Conservation (phyloP, 2,329 filamentous ascomycete genomes). For the Ustulina deusta region DNA sequence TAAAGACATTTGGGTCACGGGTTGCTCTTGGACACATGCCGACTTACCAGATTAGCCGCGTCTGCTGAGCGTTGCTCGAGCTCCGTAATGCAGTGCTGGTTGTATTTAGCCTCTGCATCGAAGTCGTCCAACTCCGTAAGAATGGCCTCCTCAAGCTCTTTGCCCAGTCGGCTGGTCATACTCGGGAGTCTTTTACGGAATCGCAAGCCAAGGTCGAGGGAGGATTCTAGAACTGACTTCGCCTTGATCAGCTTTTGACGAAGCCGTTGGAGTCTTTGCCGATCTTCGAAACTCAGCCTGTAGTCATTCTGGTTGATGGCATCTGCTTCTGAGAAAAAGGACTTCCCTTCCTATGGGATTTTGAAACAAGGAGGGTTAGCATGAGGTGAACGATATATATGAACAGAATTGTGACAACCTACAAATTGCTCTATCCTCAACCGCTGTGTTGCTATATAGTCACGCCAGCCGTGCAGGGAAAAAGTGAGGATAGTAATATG, state of each 20-base stretch:
- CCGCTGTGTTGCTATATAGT: not conserved
- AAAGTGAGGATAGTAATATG: not conserved
- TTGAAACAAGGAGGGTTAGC: not conserved
- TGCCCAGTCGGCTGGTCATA: not conserved
- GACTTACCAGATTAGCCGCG: not conserved
- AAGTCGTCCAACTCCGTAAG: not conserved
- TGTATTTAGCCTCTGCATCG: conserved; percentile 1
- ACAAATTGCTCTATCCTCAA: conserved; percentile 1
- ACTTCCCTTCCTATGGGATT: not conserved
- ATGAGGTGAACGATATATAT: not conserved
- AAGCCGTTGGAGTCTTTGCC: not conserved
- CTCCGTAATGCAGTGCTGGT: not conserved
- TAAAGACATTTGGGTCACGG: not conserved
- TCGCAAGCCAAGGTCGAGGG: not conserved
- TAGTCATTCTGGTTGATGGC: conserved; percentile 1
- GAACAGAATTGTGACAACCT: not conserved
- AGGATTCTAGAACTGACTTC: not conserved
- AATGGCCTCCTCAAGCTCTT: not conserved
- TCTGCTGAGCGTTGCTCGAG: conserved; percentile 8
- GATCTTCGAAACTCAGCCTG: not conserved
- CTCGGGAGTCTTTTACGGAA: not conserved
- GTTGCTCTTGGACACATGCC: not conserved
- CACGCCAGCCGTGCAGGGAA: not conserved
- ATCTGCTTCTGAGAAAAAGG: not conserved
- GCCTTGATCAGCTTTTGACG: conserved; percentile 2